Base-by-base conservation (phyloP, 208 protist genomes). In the Polymyxa betae region DNA sequence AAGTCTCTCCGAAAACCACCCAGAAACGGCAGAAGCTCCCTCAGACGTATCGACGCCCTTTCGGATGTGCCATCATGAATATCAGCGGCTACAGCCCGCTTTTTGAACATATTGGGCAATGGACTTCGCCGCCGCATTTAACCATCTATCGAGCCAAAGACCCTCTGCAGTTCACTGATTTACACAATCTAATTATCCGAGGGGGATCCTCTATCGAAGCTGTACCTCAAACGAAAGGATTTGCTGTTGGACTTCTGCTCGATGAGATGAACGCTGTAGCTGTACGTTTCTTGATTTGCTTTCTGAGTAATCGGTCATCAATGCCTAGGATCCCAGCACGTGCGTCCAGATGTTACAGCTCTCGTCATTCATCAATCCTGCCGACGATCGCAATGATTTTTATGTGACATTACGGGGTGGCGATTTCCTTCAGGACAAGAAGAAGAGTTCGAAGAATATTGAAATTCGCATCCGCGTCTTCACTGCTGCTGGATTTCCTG, bases 361-460 rank as follows among this genome's bases (percentile, higher is more conserved):
- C 16, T 82, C 72, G 35, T 16, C 35, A 12, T 38, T 38, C 72
- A 5, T 82, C n/a, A 5, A 82, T 82, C 72, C 72, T 35, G 40
- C 16, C 35, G 5, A 5, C n/a, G 72, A 82, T n/a, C 5, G 72
- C 5, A 82, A 82, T n/a, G 72, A 82, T 82, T 82, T 82, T 43
- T 82, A 82, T 35, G 72, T 82, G 5, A 82, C n/a, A n/a, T 45
- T 82, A 16, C 72, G 72, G n/a, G 72, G 72, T 20, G 72, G 72
- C 5, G 72, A 82, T 43, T 82, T 82, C 72, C 5, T 82, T 35
- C 72, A 82, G 72, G 72, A 82, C 35, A 82, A 82, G n/a, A 82
- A 82, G 72, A 82, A 82, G n/a, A 82, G 72, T n/a, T 35, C 72
- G 72, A 82, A 82, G n/a, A 82, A 82, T 35, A 82, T 82, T n/a